Evolutionary conservation across 331 rosid species (phyloP).

Genomic region (Pyrus hybrid): DNA sequence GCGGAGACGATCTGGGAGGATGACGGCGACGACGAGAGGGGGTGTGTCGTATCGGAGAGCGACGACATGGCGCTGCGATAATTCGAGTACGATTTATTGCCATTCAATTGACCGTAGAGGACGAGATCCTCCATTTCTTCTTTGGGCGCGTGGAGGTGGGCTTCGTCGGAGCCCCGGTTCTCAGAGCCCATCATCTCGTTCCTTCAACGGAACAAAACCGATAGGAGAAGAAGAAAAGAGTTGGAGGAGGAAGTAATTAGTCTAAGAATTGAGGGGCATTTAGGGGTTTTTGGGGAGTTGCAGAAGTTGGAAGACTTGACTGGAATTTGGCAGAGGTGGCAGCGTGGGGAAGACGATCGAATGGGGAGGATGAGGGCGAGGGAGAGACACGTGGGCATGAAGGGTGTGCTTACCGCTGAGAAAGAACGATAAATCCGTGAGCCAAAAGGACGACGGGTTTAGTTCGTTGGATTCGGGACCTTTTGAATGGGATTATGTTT

Average conservation of each 20-base stretch:
- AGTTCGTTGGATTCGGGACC: background rate
- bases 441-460: conserved; percentile 1
- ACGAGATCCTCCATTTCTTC: conserved; percentile 55
- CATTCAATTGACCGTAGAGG: conserved; percentile 41
- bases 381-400: conserved; percentile 3
- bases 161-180: conserved; percentile 41
- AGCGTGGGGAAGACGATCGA: too few species aligned
- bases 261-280: background rate
- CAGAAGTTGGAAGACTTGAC: background rate
- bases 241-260: background rate
- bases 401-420: background rate
- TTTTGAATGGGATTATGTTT: background rate
- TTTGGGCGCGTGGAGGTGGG: conserved; percentile 35
- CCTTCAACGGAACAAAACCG: background rate
- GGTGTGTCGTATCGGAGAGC: conserved; percentile 52
- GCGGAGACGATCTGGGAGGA: conserved; percentile 20
- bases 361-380: background rate
- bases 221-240: background rate
- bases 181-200: conserved; percentile 79
- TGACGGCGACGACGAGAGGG: conserved; percentile 20
- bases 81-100: conserved; percentile 37
- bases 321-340: background rate
- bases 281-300: conserved; percentile 12
- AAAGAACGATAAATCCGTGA: background rate
- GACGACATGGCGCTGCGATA: conserved; percentile 80